phyloP scores from a whole-genome alignment of 176 grass and related monocot genomes.

The Oryza rufipogon region DNA sequence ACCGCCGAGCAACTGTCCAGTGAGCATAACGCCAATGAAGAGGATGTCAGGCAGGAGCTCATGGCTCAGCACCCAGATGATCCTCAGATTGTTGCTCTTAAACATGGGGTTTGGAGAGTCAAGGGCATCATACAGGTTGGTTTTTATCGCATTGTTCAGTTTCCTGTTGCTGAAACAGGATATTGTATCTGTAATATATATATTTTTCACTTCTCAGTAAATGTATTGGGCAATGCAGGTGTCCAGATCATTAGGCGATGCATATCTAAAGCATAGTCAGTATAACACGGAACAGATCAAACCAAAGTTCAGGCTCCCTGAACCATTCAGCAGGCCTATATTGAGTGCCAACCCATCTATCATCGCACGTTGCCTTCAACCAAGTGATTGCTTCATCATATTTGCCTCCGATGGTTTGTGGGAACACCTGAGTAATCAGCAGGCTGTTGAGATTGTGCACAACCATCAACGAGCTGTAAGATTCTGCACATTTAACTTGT shows the following conservation, averaged over 20 bases:
- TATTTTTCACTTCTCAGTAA: neutral
- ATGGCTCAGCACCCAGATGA: conserved; percentile 75
- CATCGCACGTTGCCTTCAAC: conserved; percentile 65
- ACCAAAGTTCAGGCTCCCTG: conserved; percentile 80
- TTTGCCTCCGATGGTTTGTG: conserved; percentile 95
- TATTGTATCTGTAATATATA: neutral
- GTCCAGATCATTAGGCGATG: conserved; percentile 85
- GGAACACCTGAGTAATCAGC: conserved; percentile 89
- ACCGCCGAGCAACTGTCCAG: conserved; percentile 69
- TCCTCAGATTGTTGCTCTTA: conserved; percentile 75
- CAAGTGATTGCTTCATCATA: conserved; percentile 80
- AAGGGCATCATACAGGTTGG: conserved; percentile 95
- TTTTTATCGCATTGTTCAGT: neutral
- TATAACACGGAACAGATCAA: conserved; percentile 86
- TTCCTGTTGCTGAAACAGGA: conserved; percentile 1
- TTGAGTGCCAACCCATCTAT: conserved; percentile 72
- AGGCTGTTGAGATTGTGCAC: conserved; percentile 87
- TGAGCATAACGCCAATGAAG: conserved; percentile 90
- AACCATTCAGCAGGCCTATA: conserved; percentile 72
- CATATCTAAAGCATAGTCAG: conserved; percentile 67
- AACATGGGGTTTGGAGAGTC: conserved; percentile 93
- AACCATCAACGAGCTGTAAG: conserved; percentile 82
- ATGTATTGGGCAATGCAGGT: conserved; percentile 54
- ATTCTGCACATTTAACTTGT: neutral
- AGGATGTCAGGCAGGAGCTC: conserved; percentile 78